Conservation (phyloP, 169 alveolate species). For the Plasmodium relictum region DNA sequence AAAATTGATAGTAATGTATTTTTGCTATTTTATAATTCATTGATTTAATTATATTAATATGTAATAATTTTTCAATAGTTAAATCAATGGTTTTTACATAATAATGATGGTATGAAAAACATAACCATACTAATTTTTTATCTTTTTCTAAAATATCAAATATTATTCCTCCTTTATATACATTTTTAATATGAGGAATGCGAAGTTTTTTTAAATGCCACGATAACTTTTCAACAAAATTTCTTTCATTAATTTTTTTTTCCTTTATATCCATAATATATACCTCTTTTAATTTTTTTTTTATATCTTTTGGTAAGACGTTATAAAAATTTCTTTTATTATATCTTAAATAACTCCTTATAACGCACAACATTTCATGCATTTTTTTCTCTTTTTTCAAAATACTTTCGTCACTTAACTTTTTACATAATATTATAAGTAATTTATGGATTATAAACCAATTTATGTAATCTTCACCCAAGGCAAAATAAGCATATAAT, state of each 20-base stretch:
- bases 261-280: conserved; percentile 16
- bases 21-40: conserved; percentile 81
- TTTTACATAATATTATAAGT: conserved; percentile 17
- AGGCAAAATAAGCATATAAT: conserved; percentile 25
- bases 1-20: conserved; percentile 86
- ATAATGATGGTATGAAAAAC: conserved; percentile 86
- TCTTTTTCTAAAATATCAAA: conserved; percentile 83
- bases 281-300: conserved; percentile 29
- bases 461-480: conserved; percentile 56
- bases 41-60: conserved; percentile 77
- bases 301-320: conserved; percentile 37
- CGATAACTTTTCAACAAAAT: conserved; percentile 76
- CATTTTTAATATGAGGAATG: conserved; percentile 78
- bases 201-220: conserved; percentile 82
- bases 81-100: conserved; percentile 82
- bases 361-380: conserved; percentile 26
- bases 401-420: conserved; percentile 16
- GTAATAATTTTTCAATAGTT: conserved; percentile 79
- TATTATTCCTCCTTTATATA: conserved; percentile 79
- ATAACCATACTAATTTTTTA: conserved; percentile 83
- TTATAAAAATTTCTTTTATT: conserved; percentile 47
- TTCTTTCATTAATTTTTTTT: conserved; percentile 37
- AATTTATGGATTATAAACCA: conserved; percentile 40
- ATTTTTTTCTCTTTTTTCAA: conserved; percentile 14
- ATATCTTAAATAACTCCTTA: conserved; percentile 47